A percentile compares a stretch with the other conserved stretches of the same genome.
Evolutionary conservation across 2,329 filamentous ascomycete genomes (phyloP).

Genomic region (Fusarium sp.): DNA sequence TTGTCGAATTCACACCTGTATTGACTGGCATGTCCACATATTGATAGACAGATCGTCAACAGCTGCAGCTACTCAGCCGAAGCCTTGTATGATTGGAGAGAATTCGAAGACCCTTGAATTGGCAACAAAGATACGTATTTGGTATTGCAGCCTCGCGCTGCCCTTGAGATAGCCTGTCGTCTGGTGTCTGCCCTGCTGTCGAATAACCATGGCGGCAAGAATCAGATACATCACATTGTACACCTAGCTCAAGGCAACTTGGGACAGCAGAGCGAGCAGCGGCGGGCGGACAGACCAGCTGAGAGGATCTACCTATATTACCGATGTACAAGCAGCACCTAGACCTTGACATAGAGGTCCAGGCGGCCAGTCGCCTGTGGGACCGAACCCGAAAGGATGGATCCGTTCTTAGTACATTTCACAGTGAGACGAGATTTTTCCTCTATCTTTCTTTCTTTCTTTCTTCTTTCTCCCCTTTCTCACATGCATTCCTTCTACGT

Average conservation of each 20-base stretch:
- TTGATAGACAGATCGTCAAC: constrained; percentile 6
- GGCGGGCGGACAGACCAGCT: constrained; percentile 7
- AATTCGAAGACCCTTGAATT: constrained; percentile 2
- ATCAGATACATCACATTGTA: constrained; percentile 5
- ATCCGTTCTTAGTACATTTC: constrained; percentile 1
- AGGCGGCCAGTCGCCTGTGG: constrained; percentile 7
- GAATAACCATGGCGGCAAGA: constrained; percentile 9
- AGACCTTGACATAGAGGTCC: neutral
- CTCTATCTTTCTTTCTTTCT: neutral
- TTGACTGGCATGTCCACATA: constrained; percentile 6
- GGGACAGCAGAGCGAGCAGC: constrained; percentile 14
- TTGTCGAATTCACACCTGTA: neutral
- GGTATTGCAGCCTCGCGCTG: neutral
- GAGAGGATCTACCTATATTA: neutral
- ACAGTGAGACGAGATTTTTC: constrained; percentile 14
- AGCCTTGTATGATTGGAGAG: neutral
- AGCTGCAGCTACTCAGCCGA: neutral
- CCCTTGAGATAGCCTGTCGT: neutral
- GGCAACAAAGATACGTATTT: constrained; percentile 7
- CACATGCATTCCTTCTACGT: constrained; percentile 16
- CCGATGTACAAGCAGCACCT: neutral
- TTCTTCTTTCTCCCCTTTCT: neutral
- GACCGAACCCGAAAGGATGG: constrained; percentile 20
- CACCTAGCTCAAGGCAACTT: constrained; percentile 9
- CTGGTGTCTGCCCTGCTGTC: neutral